Evolutionary conservation across 208 protist genomes (phyloP), one percentile per base, ranked within the genome.

Genomic region (Strigomonas galati): DNA sequence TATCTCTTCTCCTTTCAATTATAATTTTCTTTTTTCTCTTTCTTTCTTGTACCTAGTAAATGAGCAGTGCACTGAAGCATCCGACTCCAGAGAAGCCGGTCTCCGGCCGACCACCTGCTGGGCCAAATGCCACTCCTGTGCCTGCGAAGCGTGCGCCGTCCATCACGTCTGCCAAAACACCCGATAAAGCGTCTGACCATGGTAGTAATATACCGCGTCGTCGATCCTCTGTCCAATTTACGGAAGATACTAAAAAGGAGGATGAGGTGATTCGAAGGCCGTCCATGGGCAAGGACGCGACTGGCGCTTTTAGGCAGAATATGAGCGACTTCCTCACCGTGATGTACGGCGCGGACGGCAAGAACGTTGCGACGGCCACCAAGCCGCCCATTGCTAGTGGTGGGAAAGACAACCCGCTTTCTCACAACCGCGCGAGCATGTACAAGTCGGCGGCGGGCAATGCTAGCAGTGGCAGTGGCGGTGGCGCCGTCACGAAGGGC

Each of bases 251-350:
- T 4, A 40, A 0, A 9, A 23, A 67, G 17, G 27, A 30, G 60
- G 44, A 32, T 21, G 30, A 19, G 24, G 40, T 30, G 55, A 51
- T 35, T 6, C 35, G 19, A n/a, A 51, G 21, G 2, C 4, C 26
- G 35, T 2, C 28, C 28, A 26, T 27, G 2, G 10, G 51, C 46
- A 44, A 55, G 12, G 55, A 76, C 14, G 58, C 61, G 0, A 54
- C 51, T 1, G 65, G 44, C 7, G 70, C 55, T 14, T 81, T 81
- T 27, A 57, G 61, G 27, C 75, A 74, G 59, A 76, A 48, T 62
- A 81, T 81, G 75, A 48, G 59, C 12, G 75, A 81, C 66, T 78
- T 82, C 65, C 37, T 82, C 43, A 65, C 51, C 14, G 67, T 79
- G 53, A 75, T 82, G 71, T 82, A 82, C 60, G 71, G 71, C 32